These are phyloP conservation scores for Phytophthora hibernalis DNA, from an alignment of 352 stramenopile genomes.

Conservation along the genomic window DNA sequence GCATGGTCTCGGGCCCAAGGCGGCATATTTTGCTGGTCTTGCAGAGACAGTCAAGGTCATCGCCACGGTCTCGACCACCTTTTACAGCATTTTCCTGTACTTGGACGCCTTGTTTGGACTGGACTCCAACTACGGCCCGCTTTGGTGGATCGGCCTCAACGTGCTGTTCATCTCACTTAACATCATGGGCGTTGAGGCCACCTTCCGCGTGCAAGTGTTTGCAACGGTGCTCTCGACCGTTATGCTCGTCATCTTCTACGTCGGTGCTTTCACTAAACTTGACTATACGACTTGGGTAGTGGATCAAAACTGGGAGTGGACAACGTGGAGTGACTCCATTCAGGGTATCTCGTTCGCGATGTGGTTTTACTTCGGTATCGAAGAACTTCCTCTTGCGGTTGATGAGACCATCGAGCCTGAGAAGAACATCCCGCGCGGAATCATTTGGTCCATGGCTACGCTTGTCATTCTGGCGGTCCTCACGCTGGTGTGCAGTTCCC, in stretches of 20 bases:
- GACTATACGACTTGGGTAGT: constrained; percentile 67
- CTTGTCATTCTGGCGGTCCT: constrained; percentile 60
- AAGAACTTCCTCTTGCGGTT: constrained; percentile 73
- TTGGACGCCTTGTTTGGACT: constrained; percentile 61
- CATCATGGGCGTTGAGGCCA: constrained; percentile 61
- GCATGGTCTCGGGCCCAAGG: constrained; percentile 56
- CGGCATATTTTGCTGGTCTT: constrained; percentile 68
- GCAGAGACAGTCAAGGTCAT: constrained; percentile 76
- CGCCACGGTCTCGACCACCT: constrained; percentile 52
- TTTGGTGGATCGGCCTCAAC: constrained; percentile 70
- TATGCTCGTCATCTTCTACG: constrained; percentile 69
- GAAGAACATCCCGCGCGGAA: constrained; percentile 71
- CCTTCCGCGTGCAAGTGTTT: constrained; percentile 69
- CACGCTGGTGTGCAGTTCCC: constrained; percentile 65
- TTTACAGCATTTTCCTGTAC: constrained; percentile 66
- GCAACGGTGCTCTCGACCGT: constrained; percentile 55
- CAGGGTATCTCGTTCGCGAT: constrained; percentile 66
- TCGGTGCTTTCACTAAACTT: constrained; percentile 53
- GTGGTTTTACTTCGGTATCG: constrained; percentile 83
- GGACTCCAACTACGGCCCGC: constrained; percentile 38
- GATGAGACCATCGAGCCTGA: constrained; percentile 78
- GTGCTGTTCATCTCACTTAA: constrained; percentile 70
- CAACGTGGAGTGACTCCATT: constrained; percentile 49
- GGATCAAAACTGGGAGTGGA: constrained; percentile 59
- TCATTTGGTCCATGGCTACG: constrained; percentile 62